These are phyloP conservation scores for Saturnispora sanitii DNA, from an alignment of 805 yeast genomes.

Conservation along the genomic window DNA sequence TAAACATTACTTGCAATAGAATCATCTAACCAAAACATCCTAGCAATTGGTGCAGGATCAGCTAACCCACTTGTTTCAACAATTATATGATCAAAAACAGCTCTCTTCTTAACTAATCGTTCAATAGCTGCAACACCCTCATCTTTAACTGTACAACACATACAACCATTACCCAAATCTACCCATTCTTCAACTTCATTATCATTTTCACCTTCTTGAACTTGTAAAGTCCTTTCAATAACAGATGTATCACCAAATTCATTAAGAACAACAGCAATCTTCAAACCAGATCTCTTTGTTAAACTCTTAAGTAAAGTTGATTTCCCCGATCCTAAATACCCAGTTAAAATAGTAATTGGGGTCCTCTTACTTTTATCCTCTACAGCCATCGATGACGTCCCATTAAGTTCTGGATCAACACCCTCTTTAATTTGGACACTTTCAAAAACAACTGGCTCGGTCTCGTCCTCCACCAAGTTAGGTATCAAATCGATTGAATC, in stretches of 20 bases:
- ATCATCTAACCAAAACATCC: conserved; percentile 96
- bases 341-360: conserved; percentile 89
- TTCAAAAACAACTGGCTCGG: conserved; percentile 20
- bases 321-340: conserved; percentile 92
- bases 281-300: conserved; percentile 57
- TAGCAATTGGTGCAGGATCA: conserved; percentile 94
- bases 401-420: conserved; percentile 8
- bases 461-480: conserved; percentile 19
- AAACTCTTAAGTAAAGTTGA: conserved; percentile 73
- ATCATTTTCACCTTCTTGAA: conserved; percentile 38
- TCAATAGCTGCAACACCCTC: conserved; percentile 94
- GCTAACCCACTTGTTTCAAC: conserved; percentile 95
- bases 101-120: conserved; percentile 60
- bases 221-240: conserved; percentile 78
- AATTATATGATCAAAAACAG: conserved; percentile 74
- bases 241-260: conserved; percentile 88
- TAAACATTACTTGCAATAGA: conserved; percentile 76
- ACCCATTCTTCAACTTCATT: conserved; percentile 82
- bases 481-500: conserved; percentile 21
- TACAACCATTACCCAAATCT: conserved; percentile 92
- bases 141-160: conserved; percentile 93
- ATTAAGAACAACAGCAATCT: conserved; percentile 82
- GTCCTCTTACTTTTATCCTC: conserved; percentile 36
- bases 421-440: conserved; percentile 9
- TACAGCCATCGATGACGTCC: conserved; percentile 15